phyloP scores from a whole-genome alignment of 257 asterid species.

The Dorcoceras hygrometricum region DNA sequence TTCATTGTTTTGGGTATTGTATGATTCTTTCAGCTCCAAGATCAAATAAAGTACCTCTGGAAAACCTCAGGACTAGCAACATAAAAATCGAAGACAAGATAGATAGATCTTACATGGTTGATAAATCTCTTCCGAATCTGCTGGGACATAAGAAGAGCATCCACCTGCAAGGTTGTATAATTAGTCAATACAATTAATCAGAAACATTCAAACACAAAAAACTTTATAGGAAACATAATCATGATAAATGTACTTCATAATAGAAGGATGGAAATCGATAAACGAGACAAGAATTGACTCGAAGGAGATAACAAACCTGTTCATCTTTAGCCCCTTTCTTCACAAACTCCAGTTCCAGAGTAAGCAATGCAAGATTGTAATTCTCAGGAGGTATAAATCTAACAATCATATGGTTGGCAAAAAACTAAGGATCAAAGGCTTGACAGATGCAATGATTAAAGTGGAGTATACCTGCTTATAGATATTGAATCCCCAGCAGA shows the following conservation, averaged over 20 bases:
- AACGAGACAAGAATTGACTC: slow-evolving; percentile 12
- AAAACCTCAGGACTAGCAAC: slow-evolving; percentile 1
- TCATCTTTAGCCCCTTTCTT: slow-evolving; percentile 88
- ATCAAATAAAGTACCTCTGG: not conserved
- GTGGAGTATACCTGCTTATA: slow-evolving; percentile 55
- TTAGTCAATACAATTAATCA: slow-evolving; percentile 22
- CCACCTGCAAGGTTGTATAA: slow-evolving; percentile 55
- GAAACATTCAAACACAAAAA: slow-evolving; percentile 6
- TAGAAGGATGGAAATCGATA: slow-evolving; percentile 1
- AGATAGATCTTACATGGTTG: slow-evolving; percentile 54
- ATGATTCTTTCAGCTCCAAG: not conserved
- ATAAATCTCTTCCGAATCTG: slow-evolving; percentile 67
- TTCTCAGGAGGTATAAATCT: slow-evolving; percentile 85
- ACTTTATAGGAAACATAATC: not conserved
- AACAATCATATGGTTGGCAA: slow-evolving; percentile 23
- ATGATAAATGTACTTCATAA: slow-evolving; percentile 9
- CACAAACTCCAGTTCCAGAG: slow-evolving; percentile 94
- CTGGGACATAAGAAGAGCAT: slow-evolving; percentile 71
- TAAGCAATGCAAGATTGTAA: slow-evolving; percentile 75
- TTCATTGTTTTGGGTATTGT: not conserved
- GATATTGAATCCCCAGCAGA: slow-evolving; percentile 74
- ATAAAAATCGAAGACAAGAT: slow-evolving; percentile 18
- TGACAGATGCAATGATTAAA: slow-evolving; percentile 3
- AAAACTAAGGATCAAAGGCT: not conserved
- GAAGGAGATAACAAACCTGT: slow-evolving; percentile 44